Evolutionary conservation across 331 rosid genomes (phyloP).

Genomic region (Ulmus americana): DNA sequence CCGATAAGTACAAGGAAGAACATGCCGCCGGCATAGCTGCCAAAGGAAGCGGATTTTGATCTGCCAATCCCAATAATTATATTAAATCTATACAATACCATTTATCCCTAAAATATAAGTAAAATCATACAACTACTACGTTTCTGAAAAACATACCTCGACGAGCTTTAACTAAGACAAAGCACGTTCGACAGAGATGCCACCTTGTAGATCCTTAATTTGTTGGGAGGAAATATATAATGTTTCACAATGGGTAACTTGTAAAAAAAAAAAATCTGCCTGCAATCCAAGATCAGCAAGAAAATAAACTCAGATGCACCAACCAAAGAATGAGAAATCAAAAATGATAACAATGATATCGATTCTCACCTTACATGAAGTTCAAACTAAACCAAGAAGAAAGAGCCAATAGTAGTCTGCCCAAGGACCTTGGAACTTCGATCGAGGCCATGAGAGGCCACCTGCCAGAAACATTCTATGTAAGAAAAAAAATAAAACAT

Average conservation of each 20-base stretch:
- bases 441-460: slow-evolving; percentile 97
- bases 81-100: not conserved
- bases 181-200: slow-evolving; percentile 1
- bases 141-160: slow-evolving; percentile 37
- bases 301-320: not conserved
- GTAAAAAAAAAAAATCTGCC: not conserved
- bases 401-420: slow-evolving; percentile 74
- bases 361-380: slow-evolving; percentile 11
- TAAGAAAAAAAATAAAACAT: not conserved
- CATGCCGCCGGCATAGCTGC: slow-evolving; percentile 26
- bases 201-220: slow-evolving; percentile 3
- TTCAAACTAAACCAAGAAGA: slow-evolving; percentile 66
- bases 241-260: not conserved
- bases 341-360: not conserved
- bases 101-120: not conserved
- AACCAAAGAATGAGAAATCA: not conserved
- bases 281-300: slow-evolving; percentile 6
- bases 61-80: slow-evolving; percentile 20
- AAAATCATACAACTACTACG: not conserved
- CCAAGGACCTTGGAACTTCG: slow-evolving; percentile 95
- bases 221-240: not conserved
- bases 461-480: slow-evolving; percentile 35
- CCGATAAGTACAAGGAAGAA: slow-evolving; percentile 10
- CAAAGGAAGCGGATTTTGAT: slow-evolving; percentile 13
- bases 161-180: slow-evolving; percentile 7